These are phyloP conservation scores for Yamadazyma siamensis DNA, from an alignment of 1,139 yeast species.

Conservation along the genomic window DNA sequence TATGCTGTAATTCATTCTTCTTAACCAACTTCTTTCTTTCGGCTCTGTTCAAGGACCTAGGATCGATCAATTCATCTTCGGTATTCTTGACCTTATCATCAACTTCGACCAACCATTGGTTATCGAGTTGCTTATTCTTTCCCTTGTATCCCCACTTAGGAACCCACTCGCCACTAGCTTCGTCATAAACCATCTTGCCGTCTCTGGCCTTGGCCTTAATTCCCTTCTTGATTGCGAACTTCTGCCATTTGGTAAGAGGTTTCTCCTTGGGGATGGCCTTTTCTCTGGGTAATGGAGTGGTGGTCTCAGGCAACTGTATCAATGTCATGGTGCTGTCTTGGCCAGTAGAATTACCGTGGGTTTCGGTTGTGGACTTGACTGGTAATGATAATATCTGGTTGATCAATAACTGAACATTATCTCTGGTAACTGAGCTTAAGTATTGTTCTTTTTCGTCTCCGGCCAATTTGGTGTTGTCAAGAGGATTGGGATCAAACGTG, in stretches of 20 bases:
- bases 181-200: slow-evolving; percentile 89
- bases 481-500: slow-evolving; percentile 81
- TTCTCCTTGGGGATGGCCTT: slow-evolving; percentile 91
- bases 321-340: slow-evolving; percentile 79
- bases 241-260: slow-evolving; percentile 94
- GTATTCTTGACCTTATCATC: slow-evolving; percentile 69
- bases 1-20: slow-evolving; percentile 84
- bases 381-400: slow-evolving; percentile 91
- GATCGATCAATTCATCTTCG: slow-evolving; percentile 75
- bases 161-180: slow-evolving; percentile 90
- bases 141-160: slow-evolving; percentile 99
- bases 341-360: slow-evolving; percentile 56
- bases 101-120: slow-evolving; percentile 95
- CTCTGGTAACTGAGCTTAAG: slow-evolving; percentile 73
- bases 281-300: slow-evolving; percentile 86
- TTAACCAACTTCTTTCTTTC: slow-evolving; percentile 84
- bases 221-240: slow-evolving; percentile 93
- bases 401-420: slow-evolving; percentile 84
- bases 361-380: slow-evolving; percentile 76
- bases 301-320: slow-evolving; percentile 81
- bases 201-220: slow-evolving; percentile 86
- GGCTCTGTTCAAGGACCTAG: slow-evolving; percentile 73
- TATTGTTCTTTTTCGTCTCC: slow-evolving; percentile 61
- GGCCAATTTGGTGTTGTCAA: slow-evolving; percentile 56
- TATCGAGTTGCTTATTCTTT: slow-evolving; percentile 78